Base-by-base conservation (phyloP, 2,329 filamentous ascomycete genomes). In the Septoria linicola region DNA sequence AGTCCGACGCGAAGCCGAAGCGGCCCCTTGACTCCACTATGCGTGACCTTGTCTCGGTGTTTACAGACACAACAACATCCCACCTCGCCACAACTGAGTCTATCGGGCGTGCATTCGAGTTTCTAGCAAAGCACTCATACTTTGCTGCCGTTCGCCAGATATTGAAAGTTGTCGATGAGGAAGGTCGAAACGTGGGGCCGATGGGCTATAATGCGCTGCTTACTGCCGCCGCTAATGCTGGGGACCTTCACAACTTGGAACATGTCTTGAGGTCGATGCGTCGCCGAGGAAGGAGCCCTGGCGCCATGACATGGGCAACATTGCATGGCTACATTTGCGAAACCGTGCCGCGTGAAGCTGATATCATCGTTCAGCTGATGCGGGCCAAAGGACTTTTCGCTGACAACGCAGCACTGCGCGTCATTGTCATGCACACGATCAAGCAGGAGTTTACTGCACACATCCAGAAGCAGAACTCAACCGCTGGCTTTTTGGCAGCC, bases 161-260 rank as follows among this genome's bases (percentile, higher is more conserved):
- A 8, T 44, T 63, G 5, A 35, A 53, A 11, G 23, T 47, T 3
- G 32, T 66, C 3, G 54, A 60, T 3, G 37, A 58, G 16, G 13
- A 10, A 7, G 50, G 51, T 4, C 55, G 55, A 30, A 25, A 20
- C n/a, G 37, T 66, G 5, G 48, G 31, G 17, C 34, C 52, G 4
- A 31, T 34, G 3, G 54, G 59, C 19, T 68, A 58, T 49, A 54
- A 65, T 40, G 42, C 53, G 13, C 39, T 63, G 4, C 50, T 69
- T n/a, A 42, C 42, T 8, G 53, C 46, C 3, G 57, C 64, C 4
- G 59, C 62, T 8, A 45, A 53, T 32, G 35, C 32, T 1, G 55
- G 58, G 3, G 63, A 67, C 34, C 30, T 65, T 7, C 57, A 61
- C 21, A 65, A 62, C 35, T 68, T 66, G 42, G 52, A 57, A 14